Base-by-base conservation (phyloP, 2,329 filamentous ascomycete species). In the Claviceps maximensis region DNA sequence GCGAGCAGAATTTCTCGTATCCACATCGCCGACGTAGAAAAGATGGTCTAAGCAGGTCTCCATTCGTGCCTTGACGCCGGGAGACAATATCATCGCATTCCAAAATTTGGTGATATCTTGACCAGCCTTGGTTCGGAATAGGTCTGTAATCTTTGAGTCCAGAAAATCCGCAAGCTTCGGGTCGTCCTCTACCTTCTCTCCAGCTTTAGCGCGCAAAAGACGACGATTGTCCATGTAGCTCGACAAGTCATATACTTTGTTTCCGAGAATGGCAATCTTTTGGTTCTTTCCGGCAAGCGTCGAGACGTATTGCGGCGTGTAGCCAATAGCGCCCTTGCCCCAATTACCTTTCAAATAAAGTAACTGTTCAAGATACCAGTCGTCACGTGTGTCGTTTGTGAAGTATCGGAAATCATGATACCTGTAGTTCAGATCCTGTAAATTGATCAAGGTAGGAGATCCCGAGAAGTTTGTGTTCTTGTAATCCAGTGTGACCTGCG, bases 331-430 rank as follows among this genome's bases (percentile, higher is more conserved):
- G 49, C 93, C 93, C 67, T 94, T 94, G 69, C 86, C 85, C 74
- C 86, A 97, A 59, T 83, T 84, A 33, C 80, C 70, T 60, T 84
- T 86, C 51, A 98, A 72, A 66, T 83, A 81, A 33, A 83, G 76
- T 78, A 96, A 89, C 66, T 90, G 83, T 70, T 98, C 88, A 54
- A 78, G 84, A 71, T 91, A 97, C 93, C 93, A 98, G 64, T 95
- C 89, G 2, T 84, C 82, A 12, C 90, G 84, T 50, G 79, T 84
- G 64, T 95, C 87, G 58, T 89, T 88, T 36, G 79, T 88, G 63
- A 80, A 89, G 63, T 78, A 82, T 55, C 93, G 83, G 79, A 98
- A 98, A 66, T 98, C 93, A 63, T 98, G 93, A 65, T 94, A 98
- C 57, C 79, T 73, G 23, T 82, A 74, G 63, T 96, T 95, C 23